These are phyloP conservation scores for Colletotrichum sp. DNA, from an alignment of 2,329 filamentous ascomycete species.

Conservation along the genomic window DNA sequence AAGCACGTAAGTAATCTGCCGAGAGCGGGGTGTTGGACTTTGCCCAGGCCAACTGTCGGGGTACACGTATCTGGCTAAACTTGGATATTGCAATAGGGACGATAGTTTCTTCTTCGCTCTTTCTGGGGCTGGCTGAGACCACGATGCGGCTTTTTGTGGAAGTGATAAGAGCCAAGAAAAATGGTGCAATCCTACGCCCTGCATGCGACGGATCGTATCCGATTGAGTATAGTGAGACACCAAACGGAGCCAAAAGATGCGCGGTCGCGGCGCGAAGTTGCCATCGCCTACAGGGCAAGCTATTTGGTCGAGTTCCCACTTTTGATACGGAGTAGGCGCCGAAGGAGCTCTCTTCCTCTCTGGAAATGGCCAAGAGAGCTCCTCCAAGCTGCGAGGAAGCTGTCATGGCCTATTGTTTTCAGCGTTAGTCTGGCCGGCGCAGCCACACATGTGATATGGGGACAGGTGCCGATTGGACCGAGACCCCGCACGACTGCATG, in stretches of 20 bases:
- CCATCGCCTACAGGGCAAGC: not conserved
- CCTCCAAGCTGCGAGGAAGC: not conserved
- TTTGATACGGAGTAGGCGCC: slow-evolving; percentile 14
- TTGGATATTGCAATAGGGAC: not conserved
- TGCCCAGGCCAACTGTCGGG: not conserved
- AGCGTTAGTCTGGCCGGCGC: not conserved
- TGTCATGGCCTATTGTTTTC: not conserved
- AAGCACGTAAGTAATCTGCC: not conserved
- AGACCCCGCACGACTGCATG: slow-evolving; percentile 19
- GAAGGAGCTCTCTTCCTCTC: not conserved
- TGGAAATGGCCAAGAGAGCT: not conserved
- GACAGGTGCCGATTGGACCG: slow-evolving; percentile 17
- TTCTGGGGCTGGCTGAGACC: not conserved
- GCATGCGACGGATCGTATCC: slow-evolving; percentile 9
- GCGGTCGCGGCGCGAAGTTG: not conserved
- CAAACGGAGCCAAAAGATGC: not conserved
- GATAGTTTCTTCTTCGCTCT: not conserved
- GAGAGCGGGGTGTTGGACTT: not conserved
- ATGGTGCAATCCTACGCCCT: slow-evolving; percentile 9
- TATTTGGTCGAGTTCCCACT: not conserved
- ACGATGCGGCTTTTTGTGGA: slow-evolving; percentile 9
- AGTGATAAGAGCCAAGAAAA: slow-evolving; percentile 17
- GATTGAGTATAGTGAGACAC: slow-evolving; percentile 15
- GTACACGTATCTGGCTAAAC: slow-evolving; percentile 7
- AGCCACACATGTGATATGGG: slow-evolving; percentile 13